Percentiles rank a stretch among this genome's conserved stretches.
phyloP scores from a whole-genome alignment of 768 basidiomycete genomes.

The Candolleomyces aberdarensis region DNA sequence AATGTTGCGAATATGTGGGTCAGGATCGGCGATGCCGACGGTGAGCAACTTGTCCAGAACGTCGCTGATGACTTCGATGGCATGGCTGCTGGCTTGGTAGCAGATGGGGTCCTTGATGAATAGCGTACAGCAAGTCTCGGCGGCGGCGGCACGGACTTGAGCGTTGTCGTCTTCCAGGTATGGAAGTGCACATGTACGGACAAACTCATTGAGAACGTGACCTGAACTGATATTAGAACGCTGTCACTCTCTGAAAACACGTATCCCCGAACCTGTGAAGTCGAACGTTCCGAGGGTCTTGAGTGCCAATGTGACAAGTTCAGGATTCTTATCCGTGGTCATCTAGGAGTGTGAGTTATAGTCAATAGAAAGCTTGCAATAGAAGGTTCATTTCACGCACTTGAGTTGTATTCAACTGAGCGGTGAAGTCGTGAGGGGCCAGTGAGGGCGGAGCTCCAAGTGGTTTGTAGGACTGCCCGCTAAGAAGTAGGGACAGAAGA shows the following conservation, averaged over 20 bases:
- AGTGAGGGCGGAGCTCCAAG: constrained; percentile 78
- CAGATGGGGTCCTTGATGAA: constrained; percentile 96
- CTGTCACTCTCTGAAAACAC: background rate
- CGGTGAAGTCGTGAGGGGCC: constrained; percentile 48
- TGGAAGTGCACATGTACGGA: constrained; percentile 85
- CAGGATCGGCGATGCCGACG: constrained; percentile 94
- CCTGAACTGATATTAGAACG: constrained; percentile 41
- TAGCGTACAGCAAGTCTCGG: constrained; percentile 85
- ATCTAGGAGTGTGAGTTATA: constrained; percentile 25
- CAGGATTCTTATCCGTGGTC: constrained; percentile 57
- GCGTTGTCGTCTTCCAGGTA: constrained; percentile 91
- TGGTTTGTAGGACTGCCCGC: constrained; percentile 82
- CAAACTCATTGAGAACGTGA: constrained; percentile 93
- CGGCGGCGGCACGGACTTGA: constrained; percentile 87
- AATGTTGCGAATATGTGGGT: constrained; percentile 77
- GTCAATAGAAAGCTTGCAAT: background rate
- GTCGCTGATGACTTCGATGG: constrained; percentile 95
- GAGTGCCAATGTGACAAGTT: constrained; percentile 78
- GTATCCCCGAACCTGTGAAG: constrained; percentile 67
- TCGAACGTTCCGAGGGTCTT: constrained; percentile 89
- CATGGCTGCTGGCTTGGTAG: constrained; percentile 92
- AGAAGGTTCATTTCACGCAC: constrained; percentile 23
- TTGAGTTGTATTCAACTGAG: constrained; percentile 51
- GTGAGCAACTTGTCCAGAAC: constrained; percentile 96
- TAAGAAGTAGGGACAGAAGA: constrained; percentile 73